These are phyloP conservation scores for Citrullus amarus DNA, from an alignment of 306 rosid species.

Conservation along the genomic window DNA sequence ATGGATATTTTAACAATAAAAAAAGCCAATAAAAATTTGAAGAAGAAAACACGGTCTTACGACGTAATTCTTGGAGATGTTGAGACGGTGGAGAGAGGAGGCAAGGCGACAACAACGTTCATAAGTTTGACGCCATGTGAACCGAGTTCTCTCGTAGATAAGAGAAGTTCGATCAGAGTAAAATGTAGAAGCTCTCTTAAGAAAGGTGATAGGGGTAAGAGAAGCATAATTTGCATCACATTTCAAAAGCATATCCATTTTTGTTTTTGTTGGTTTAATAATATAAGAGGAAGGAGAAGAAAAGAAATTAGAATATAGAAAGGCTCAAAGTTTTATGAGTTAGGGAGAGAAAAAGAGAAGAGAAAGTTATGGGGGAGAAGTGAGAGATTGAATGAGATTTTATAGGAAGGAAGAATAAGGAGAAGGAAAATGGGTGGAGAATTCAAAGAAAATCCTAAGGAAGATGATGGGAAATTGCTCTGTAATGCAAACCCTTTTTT, in stretches of 20 bases:
- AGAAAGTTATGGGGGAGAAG: neutral
- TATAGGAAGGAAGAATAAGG: neutral
- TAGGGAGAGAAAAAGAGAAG: neutral
- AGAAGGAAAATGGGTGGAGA: neutral
- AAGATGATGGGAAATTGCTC: neutral
- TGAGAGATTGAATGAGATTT: too few species aligned
- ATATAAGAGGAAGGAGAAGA: neutral
- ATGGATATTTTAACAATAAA: too few species aligned
- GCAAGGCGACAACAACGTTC: constrained; percentile 77
- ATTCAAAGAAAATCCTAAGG: neutral
- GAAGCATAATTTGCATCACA: constrained; percentile 47
- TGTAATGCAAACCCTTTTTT: neutral
- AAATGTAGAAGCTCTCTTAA: constrained; percentile 47
- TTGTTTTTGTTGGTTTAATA: neutral
- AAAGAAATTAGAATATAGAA: too few species aligned
- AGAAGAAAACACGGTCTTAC: constrained; percentile 25
- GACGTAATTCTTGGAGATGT: constrained; percentile 37
- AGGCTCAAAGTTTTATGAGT: neutral
- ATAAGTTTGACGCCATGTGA: constrained; percentile 72
- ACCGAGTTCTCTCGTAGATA: constrained; percentile 41
- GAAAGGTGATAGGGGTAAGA: constrained; percentile 62
- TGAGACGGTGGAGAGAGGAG: constrained; percentile 58
- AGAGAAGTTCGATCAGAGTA: constrained; percentile 53
- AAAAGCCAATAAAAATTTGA: too few species aligned
- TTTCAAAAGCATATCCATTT: constrained; percentile 47